Conservation (phyloP, 2,329 filamentous ascomycete species). For the Blastomyces emzantsi region DNA sequence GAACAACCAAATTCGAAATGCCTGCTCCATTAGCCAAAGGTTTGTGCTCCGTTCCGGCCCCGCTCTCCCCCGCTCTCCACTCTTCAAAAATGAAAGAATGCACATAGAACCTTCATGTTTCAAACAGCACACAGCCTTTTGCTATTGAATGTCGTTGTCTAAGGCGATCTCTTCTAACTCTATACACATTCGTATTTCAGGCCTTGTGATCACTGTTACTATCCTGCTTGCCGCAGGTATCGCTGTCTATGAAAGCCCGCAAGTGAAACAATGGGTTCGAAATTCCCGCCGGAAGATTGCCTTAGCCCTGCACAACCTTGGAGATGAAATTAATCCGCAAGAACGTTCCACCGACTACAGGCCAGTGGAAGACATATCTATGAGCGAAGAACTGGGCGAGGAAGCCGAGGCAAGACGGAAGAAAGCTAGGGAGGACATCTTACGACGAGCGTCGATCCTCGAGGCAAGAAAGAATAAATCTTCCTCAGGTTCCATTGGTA, state of each 20-base stretch:
- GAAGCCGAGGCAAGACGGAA: constrained; percentile 38
- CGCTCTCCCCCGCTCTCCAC: constrained; percentile 4
- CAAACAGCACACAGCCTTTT: not conserved
- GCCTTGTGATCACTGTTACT: constrained; percentile 53
- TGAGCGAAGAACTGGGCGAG: constrained; percentile 38
- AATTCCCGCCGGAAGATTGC: constrained; percentile 54
- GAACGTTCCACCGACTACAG: constrained; percentile 23
- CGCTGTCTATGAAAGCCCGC: constrained; percentile 55
- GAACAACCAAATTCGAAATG: constrained; percentile 26
- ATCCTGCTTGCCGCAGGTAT: constrained; percentile 54
- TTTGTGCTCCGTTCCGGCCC: constrained; percentile 21
- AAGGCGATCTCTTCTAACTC: not conserved
- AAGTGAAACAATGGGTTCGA: constrained; percentile 54
- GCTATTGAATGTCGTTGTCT: not conserved
- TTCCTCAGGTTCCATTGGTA: constrained; percentile 19
- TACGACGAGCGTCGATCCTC: constrained; percentile 34
- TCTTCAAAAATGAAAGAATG: not conserved
- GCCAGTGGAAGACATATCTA: constrained; percentile 36
- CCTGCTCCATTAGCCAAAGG: constrained; percentile 42
- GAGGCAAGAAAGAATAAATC: constrained; percentile 28
- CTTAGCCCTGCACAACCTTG: constrained; percentile 49
- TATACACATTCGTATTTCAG: constrained; percentile 28
- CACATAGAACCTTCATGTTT: constrained; percentile 15
- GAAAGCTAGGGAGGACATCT: constrained; percentile 38
- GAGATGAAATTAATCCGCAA: constrained; percentile 49